Percentiles rank a stretch among this genome's conserved stretches.
Evolutionary conservation across 352 stramenopile genomes (phyloP).

Genomic region (Phytophthora melonis): DNA sequence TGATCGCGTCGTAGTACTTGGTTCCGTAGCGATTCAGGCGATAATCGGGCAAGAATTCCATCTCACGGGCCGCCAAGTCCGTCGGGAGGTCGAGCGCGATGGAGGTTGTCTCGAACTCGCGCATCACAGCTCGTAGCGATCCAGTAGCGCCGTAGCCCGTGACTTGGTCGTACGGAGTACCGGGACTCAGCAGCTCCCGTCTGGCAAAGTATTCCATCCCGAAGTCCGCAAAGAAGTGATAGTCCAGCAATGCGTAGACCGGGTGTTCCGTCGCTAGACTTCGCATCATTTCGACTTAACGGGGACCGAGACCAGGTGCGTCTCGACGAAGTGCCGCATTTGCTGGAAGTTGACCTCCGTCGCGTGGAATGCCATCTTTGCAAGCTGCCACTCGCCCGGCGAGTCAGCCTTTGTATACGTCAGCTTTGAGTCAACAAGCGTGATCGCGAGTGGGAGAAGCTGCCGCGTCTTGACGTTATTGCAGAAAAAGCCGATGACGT

Average conservation of each 20-base stretch:
- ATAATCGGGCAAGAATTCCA: constrained; percentile 36
- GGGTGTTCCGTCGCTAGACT: constrained; percentile 42
- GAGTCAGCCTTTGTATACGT: constrained; percentile 42
- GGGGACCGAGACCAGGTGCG: constrained; percentile 41
- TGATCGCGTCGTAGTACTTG: constrained; percentile 44
- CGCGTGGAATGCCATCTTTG: constrained; percentile 52
- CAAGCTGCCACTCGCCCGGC: constrained; percentile 42
- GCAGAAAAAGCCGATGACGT: constrained; percentile 49
- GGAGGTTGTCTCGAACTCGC: constrained; percentile 33
- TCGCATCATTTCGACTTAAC: constrained; percentile 54
- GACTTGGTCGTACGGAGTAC: constrained; percentile 45
- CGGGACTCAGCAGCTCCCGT: constrained; percentile 34
- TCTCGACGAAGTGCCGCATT: constrained; percentile 41
- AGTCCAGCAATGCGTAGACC: constrained; percentile 48
- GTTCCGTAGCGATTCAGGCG: constrained; percentile 34
- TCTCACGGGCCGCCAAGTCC: constrained; percentile 34
- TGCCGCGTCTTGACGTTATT: constrained; percentile 26
- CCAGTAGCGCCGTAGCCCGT: constrained; percentile 49
- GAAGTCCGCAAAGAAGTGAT: constrained; percentile 51
- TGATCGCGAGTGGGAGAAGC: constrained; percentile 47
- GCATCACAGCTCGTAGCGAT: constrained; percentile 38
- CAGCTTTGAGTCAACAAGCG: constrained; percentile 28
- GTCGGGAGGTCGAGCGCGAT: constrained; percentile 29
- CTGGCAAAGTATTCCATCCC: constrained; percentile 46
- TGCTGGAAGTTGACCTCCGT: constrained; percentile 47